Base-by-base conservation (phyloP, 805 yeast species). In the Candida insectorum region DNA sequence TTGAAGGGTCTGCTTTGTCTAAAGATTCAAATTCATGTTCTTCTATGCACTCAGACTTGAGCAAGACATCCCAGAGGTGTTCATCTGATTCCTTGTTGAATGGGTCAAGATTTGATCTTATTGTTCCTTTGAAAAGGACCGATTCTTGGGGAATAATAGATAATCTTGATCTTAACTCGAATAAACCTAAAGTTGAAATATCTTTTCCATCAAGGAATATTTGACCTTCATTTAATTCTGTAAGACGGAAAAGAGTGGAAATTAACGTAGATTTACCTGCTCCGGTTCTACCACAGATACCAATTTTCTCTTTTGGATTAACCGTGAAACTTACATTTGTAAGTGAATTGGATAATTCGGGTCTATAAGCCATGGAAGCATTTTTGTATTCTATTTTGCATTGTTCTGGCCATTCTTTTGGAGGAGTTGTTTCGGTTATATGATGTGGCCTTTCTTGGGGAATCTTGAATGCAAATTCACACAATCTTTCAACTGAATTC, bases 211-310 rank as follows among this genome's bases (percentile, higher is more conserved):
- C 85, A 45, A 79, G 77, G 13, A 34, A 31, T 20, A 79, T 73
- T 10, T 41, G 37, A 3, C 86, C 85, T 1, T 44, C 30, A 15
- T 60, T 56, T 27, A 76, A 51, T 54, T 79, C 85, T n/a, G 66
- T 58, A 29, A 79, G 50, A 44, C 85, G 60, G 51, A 68, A 79
- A 34, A 79, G 53, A 0, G 81, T 81, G 10, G 77, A 68, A 75
- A 78, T 78, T 29, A 79, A 73, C 3, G 85, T 71, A 2, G 81
- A 63, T 56, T 79, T 80, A 27, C 95, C 95, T 3, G 95, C 94
- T 47, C 95, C 95, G 0, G 95, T 86, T 53, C 95, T 72, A 27
- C 95, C 95, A 62, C 89, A 82, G 36, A 86, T 79, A 28, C 95
- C 95, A 44, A 86, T 71, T 51, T 80, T 85, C 53, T 85, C 86